phyloP scores from a whole-genome alignment of 2,329 filamentous ascomycete genomes.

The Penicillium sp. region DNA sequence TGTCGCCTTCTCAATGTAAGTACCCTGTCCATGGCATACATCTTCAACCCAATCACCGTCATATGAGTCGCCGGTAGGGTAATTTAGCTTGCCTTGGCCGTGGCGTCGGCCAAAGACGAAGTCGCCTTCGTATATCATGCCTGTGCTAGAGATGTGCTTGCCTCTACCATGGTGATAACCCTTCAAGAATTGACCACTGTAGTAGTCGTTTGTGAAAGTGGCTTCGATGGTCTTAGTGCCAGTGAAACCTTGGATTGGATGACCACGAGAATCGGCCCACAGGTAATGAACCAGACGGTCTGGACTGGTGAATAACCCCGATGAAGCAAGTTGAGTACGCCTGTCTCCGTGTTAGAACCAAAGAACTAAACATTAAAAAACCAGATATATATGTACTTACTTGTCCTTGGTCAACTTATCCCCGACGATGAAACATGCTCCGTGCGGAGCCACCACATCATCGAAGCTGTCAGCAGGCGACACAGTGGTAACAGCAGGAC shows the following conservation, averaged over 20 bases:
- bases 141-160: slow-evolving; percentile 54
- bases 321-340: slow-evolving; percentile 34
- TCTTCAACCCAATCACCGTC: slow-evolving; percentile 49
- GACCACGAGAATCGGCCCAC: slow-evolving; percentile 45
- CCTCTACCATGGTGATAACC: slow-evolving; percentile 56
- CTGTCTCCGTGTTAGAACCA: slow-evolving; percentile 18
- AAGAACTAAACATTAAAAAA: neutral
- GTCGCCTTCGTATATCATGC: slow-evolving; percentile 56
- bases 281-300: slow-evolving; percentile 47
- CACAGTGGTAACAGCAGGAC: slow-evolving; percentile 36
- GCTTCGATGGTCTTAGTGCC: slow-evolving; percentile 52
- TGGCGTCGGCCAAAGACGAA: slow-evolving; percentile 56
- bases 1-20: slow-evolving; percentile 55
- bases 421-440: slow-evolving; percentile 44
- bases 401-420: slow-evolving; percentile 41
- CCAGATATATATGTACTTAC: slow-evolving; percentile 27
- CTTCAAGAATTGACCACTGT: slow-evolving; percentile 54
- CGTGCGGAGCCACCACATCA: slow-evolving; percentile 37
- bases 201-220: slow-evolving; percentile 57
- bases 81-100: slow-evolving; percentile 59
- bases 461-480: slow-evolving; percentile 37
- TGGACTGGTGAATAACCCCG: slow-evolving; percentile 40
- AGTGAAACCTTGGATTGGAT: slow-evolving; percentile 46
- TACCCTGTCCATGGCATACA: slow-evolving; percentile 56
- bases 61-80: slow-evolving; percentile 54